Base-by-base conservation (phyloP, 2,329 filamentous ascomycete genomes). In the Colletotrichum chrysophilum region DNA sequence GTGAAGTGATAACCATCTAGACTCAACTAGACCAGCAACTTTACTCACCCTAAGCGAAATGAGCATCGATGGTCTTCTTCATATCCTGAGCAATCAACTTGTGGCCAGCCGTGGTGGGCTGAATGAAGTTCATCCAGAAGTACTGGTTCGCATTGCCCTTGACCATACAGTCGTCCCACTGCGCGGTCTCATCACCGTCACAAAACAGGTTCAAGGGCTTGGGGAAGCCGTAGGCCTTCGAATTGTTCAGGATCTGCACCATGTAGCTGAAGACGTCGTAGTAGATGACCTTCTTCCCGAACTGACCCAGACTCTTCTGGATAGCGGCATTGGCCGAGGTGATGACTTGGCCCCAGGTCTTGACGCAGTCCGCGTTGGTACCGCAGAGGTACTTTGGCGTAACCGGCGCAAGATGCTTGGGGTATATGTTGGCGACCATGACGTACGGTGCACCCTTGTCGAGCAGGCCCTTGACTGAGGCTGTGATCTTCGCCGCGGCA, bases 71-170 rank as follows among this genome's bases (percentile, higher is more conserved):
- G 0, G 62, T 18, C 7, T 60, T 67, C 34, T 71, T 67, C 34
- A 67, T 67, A 14, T 66, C 70, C 34, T 67, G 26, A 2, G 70
- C 61, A 34, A 71, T 61, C 62, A 71, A 12, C n/a, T 61, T 58
- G 52, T 71, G 70, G n/a, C 32, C 48, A 24, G 62, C 70, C 5
- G 48, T 71, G 9, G 69, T 71, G 16, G 69, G 69, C 38, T 71
- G 69, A 1, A 71, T 71, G 13, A 71, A 71, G 18, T 71, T 71
- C 69, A 71, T 71, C 69, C 69, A 71, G 9, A 71, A 71, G 12
- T 71, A 66, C 30, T 71, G 30, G 43, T 71, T 71, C 4, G 66
- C 52, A 28, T 68, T 68, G 16, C 66, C 52, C 66, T 60, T 60
- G 52, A 68, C 32, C 52, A 68, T 68, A 3, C 66, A 68, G 21